phyloP scores from a whole-genome alignment of 2,329 filamentous ascomycete genomes.

The Fusarium mangiferae region DNA sequence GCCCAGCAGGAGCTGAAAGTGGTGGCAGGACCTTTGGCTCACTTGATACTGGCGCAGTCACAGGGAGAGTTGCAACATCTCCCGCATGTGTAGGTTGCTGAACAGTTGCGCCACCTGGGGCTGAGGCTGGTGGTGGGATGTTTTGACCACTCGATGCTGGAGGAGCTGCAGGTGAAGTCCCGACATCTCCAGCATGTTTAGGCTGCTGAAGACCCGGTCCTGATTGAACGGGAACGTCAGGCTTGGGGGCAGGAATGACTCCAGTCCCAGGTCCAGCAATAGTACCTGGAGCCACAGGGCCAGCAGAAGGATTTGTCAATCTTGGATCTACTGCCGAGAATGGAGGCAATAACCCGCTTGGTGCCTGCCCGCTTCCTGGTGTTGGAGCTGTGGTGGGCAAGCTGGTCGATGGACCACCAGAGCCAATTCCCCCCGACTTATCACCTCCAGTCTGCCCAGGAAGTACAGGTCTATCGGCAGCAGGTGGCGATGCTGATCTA shows the following conservation, averaged over 20 bases:
- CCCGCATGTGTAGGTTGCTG: not conserved
- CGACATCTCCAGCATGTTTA: not conserved
- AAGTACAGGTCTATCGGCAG: not conserved
- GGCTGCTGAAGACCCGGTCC: not conserved
- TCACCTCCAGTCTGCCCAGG: not conserved
- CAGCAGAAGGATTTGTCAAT: not conserved
- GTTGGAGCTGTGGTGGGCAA: fast-evolving
- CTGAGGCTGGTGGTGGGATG: not conserved
- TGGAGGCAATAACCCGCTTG: not conserved
- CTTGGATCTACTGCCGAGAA: fast-evolving
- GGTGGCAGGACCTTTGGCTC: not conserved
- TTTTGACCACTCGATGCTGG: not conserved
- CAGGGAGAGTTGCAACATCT: not conserved
- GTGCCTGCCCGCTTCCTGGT: fast-evolving
- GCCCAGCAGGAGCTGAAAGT: fast-evolving
- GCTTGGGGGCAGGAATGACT: not conserved
- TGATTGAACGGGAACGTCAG: not conserved
- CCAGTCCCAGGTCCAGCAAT: not conserved
- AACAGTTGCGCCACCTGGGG: not conserved
- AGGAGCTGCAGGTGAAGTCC: not conserved
- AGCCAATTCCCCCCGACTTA: fast-evolving
- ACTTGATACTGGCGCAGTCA: not conserved
- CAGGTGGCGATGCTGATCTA: not conserved
- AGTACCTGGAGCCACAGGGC: not conserved
- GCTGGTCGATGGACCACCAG: not conserved